Evolutionary conservation across 2,329 filamentous ascomycete species (phyloP).

Genomic region (Sporothrix variecibatus): DNA sequence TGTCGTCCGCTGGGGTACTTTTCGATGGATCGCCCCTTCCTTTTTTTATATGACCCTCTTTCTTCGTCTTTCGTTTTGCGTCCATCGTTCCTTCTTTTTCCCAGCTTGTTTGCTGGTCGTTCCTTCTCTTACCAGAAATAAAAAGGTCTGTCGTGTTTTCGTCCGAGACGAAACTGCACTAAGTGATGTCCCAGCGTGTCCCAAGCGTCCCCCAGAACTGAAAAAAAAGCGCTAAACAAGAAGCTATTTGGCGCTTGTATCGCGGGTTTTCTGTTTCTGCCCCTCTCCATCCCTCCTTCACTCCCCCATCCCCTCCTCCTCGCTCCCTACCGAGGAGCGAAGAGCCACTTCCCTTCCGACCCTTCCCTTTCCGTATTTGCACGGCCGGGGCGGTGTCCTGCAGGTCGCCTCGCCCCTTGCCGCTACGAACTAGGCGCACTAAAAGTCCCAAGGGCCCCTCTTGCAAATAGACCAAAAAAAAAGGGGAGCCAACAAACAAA

Average conservation of each 20-base stretch:
- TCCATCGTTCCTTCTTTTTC: background rate
- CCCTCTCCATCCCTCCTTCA: background rate
- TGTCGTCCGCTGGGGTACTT: background rate
- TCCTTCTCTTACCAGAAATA: background rate
- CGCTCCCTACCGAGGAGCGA: background rate
- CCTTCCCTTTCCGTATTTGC: slow-evolving; percentile 16
- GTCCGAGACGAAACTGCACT: slow-evolving; percentile 3
- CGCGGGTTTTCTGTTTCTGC: background rate
- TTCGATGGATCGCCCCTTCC: background rate
- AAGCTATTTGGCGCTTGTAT: slow-evolving; percentile 16
- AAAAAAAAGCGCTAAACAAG: background rate
- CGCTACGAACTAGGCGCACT: slow-evolving; percentile 21
- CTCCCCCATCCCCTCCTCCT: no score
- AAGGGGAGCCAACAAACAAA: background rate
- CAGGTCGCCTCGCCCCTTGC: slow-evolving; percentile 33
- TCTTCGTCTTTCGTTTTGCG: background rate
- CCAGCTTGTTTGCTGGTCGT: background rate
- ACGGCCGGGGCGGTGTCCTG: slow-evolving; percentile 22
- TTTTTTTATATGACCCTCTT: background rate
- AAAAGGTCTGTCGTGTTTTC: background rate
- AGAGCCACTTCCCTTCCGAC: slow-evolving; percentile 16
- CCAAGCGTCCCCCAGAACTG: background rate
- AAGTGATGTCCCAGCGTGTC: background rate
- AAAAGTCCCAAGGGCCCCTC: background rate
- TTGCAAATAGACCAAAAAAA: background rate